Base-by-base conservation (phyloP, 108 stramenopile genomes). In the Conticribra weissflogii region DNA sequence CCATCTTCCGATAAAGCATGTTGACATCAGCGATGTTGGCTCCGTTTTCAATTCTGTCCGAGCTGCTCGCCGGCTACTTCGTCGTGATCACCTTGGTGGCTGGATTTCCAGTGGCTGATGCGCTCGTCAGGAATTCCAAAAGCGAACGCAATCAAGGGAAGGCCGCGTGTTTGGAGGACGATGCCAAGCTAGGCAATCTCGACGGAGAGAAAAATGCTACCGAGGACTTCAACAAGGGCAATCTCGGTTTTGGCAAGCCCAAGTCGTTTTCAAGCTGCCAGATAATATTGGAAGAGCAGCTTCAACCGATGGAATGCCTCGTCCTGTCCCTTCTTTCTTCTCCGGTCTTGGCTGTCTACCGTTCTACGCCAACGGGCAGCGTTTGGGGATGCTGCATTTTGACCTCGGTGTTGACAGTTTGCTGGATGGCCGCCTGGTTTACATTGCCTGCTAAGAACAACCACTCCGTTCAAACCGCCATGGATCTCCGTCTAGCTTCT, bases 291-390 rank as follows among this genome's bases (percentile, higher is more conserved):
- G 36, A 16, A 23, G 41, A 19, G 14, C 21, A 14, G 24, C 22
- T 44, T 12, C 23, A 44, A 25, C 66, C 53, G 23, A 32, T 55
- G 19, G 66, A 67, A 54, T 67, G 66, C 31, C 36, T 54, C 19
- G 25, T 67, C 22, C 34, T 67, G 34, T 67, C 30, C 29, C 53
- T 67, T 0, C 32, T 54, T 0, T 54, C 66, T 16, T 67, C 50
- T 14, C 66, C 66, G 32, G 52, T 25, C 53, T 18, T 54, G 23
- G 66, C 53, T 23, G 54, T 31, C 0, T 67, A 67, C 18, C 66
- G 66, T 16, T 28, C 66, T 27, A 55, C 29, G 27, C 48, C 63
- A 30, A 45, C 47, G 15, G 66, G 36, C n/a, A 54, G 51, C 45
- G 14, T 8, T 31, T 23, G 9, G 12, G 66, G 66, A 24, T 55